phyloP scores from a whole-genome alignment of 192 early-diverging fungal species.

The Geranomyces variabilis region DNA sequence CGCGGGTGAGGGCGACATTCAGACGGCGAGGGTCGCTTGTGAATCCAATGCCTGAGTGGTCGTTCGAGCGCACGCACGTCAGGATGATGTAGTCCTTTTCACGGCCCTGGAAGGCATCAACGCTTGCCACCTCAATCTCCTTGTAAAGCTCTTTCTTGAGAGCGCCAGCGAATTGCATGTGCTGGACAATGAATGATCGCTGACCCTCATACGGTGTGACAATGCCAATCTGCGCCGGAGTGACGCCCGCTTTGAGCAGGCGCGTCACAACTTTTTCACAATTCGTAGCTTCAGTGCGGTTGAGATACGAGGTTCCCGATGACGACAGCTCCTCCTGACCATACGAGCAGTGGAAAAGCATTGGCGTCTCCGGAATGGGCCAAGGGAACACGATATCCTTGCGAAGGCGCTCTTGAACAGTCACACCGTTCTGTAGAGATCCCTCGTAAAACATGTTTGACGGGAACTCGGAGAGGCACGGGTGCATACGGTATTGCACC shows the following conservation, averaged over 20 bases:
- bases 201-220: conserved; percentile 99
- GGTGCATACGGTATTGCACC: conserved; percentile 99
- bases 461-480: conserved; percentile 97
- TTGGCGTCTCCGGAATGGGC: conserved; percentile 90
- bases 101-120: conserved; percentile 99
- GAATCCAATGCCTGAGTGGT: conserved; percentile 77
- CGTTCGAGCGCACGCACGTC: conserved; percentile 95
- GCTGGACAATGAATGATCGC: conserved; percentile 89
- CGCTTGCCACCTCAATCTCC: conserved; percentile 96
- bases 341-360: conserved; percentile 92
- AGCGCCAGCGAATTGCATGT: conserved; percentile 93
- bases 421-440: conserved; percentile 95
- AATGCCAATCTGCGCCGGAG: conserved; percentile 92
- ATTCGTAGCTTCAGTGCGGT: conserved; percentile 94
- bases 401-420: conserved; percentile 84
- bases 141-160: conserved; percentile 94
- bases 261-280: conserved; percentile 97
- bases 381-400: conserved; percentile 93
- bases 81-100: conserved; percentile 99
- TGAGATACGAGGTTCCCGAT: conserved; percentile 97
- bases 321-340: conserved; percentile 97
- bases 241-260: conserved; percentile 84
- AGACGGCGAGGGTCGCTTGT: conserved; percentile 76
- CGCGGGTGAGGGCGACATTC: conserved; percentile 52
- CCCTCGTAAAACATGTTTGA: conserved; percentile 99